Evolutionary conservation across 768 basidiomycete species (phyloP).

Genomic region (Tricholoma matsutake): DNA sequence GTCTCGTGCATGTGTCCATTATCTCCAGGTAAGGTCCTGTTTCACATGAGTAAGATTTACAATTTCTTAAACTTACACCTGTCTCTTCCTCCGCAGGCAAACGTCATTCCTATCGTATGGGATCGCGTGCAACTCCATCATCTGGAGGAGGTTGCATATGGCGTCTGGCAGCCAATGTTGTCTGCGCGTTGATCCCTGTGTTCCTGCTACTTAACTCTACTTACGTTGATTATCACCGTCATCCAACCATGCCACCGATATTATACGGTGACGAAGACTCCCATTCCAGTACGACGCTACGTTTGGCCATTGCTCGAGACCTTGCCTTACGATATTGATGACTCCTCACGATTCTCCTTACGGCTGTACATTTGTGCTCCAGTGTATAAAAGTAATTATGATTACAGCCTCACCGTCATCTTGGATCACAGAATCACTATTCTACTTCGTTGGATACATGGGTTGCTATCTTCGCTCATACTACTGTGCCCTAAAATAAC

Average conservation of each 20-base stretch:
- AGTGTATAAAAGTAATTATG: background rate
- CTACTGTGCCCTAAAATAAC: background rate
- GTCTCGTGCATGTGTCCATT: slow-evolving; percentile 70
- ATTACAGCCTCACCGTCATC: background rate
- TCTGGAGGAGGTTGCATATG: slow-evolving; percentile 64
- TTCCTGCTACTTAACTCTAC: background rate
- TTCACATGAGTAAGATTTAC: background rate
- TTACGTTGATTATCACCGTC: background rate
- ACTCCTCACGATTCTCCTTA: background rate
- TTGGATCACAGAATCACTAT: background rate
- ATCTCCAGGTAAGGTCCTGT: slow-evolving; percentile 55
- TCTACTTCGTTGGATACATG: background rate
- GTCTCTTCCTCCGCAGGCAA: slow-evolving; percentile 42
- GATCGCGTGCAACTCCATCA: slow-evolving; percentile 68
- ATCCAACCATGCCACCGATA: background rate
- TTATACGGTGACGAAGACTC: background rate
- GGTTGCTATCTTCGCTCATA: background rate
- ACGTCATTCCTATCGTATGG: slow-evolving; percentile 66
- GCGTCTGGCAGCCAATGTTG: slow-evolving; percentile 73
- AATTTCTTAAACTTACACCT: too few relatives aligned
- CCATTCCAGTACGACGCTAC: background rate
- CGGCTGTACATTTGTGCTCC: background rate
- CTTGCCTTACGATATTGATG: background rate
- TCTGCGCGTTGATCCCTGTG: slow-evolving; percentile 19
- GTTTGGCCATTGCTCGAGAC: background rate